Conservation (phyloP, 768 basidiomycete species). For the Amanita molliuscula region DNA sequence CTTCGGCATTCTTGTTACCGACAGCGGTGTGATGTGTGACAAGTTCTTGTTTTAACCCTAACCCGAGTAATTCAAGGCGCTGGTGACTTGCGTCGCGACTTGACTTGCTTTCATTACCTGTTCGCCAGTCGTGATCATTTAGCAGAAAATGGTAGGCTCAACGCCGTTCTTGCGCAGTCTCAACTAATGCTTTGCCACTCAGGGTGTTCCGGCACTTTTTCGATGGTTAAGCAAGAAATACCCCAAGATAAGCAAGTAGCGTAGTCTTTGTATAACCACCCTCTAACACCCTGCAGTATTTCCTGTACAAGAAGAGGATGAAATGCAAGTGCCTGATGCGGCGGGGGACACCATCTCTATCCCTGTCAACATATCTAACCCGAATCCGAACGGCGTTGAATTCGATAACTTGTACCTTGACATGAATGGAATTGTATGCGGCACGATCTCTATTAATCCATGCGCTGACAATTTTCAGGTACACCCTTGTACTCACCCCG, state of each 20-base stretch:
- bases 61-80: neutral
- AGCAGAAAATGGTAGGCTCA: neutral
- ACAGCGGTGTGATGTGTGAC: neutral
- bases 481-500: constrained; percentile 98
- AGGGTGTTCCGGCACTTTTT: constrained; percentile 98
- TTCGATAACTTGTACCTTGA: constrained; percentile 97
- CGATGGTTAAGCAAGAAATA: constrained; percentile 99
- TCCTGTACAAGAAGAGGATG: constrained; percentile 81
- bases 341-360: constrained; percentile 58
- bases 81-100: neutral
- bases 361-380: constrained; percentile 66
- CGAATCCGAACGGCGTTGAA: constrained; percentile 94
- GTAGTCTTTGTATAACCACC: neutral
- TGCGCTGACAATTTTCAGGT: constrained; percentile 38
- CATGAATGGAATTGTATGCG: constrained; percentile 95
- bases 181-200: neutral
- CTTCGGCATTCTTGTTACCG: neutral
- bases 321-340: constrained; percentile 53
- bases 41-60: constrained; percentile 6
- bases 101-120: neutral
- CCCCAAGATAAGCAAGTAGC: constrained; percentile 79
- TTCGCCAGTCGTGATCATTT: neutral
- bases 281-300: constrained; percentile 32
- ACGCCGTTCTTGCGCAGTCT: neutral
- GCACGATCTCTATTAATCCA: neutral